A percentile compares a stretch with the other conserved stretches of the same genome.
phyloP scores from a whole-genome alignment of 169 alveolate genomes.

The Ichthyophthirius multifiliis region DNA sequence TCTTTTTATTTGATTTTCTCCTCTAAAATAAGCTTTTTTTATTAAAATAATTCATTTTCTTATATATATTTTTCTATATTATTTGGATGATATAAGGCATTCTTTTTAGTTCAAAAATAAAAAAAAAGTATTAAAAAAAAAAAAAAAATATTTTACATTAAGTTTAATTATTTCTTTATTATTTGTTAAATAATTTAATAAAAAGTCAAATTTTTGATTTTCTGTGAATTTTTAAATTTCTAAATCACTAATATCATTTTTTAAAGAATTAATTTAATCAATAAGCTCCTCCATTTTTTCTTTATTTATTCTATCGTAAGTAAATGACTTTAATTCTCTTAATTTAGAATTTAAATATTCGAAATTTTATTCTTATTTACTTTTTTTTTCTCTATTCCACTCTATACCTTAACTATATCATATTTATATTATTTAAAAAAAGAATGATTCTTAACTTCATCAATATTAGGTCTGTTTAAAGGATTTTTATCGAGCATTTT shows the following conservation, averaged over 20 bases:
- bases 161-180: not conserved
- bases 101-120: not conserved
- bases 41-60: not conserved
- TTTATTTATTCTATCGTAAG: not conserved
- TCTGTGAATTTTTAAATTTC: not conserved
- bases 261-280: not conserved
- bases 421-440: constrained; percentile 39
- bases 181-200: not conserved
- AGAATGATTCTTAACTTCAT: constrained; percentile 57
- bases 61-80: not conserved
- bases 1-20: not conserved
- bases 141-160: not conserved
- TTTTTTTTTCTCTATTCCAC: not conserved
- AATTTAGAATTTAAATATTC: too few relatives aligned
- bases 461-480: constrained; percentile 46
- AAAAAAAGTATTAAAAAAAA: not conserved
- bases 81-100: not conserved
- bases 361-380: not conserved
- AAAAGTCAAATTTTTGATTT: not conserved
- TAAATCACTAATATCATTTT: not conserved
- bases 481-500: constrained; percentile 63
- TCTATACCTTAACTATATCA: not conserved
- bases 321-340: too few relatives aligned
- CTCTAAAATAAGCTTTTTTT: not conserved
- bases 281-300: not conserved